Base-by-base conservation (phyloP, 805 yeast species). In the Zygoascus tannicola region DNA sequence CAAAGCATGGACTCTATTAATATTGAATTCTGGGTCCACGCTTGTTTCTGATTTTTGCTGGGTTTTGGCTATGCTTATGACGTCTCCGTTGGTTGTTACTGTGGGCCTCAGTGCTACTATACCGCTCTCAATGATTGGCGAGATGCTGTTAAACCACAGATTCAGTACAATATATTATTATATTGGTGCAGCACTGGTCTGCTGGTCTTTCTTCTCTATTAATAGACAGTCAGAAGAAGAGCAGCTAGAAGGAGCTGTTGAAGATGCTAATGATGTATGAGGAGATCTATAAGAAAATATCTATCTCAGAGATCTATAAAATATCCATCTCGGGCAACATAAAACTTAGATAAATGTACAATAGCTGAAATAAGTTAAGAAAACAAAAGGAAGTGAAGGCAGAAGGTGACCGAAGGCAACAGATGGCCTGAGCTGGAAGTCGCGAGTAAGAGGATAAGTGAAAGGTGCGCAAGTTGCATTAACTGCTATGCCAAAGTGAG, bases 81-180 rank as follows among this genome's bases (percentile, higher is more conserved):
- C 98, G 0, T 81, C 92, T 36, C 98, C 98, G 1, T 68, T 92
- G 51, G 88, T 95, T 0, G 97, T 90, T 2, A 92, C 98, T 0
- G 94, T 92, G 8, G 98, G 98, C 0, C 69, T 92, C 23, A 81
- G 95, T 18, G 76, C 88, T 47, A 90, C 97, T 0, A 92, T 92
- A 16, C 98, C 98, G 2, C 73, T 92, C 41, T 95, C 97, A 0
- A 84, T 92, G 85, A 61, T 86, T 26, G 95, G 96, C 23, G 98
- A 92, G 59, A 71, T 86, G 60, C 44, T 86, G 4, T 67, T 87
- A 51, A 81, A 84, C 57, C 76, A 75, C 28, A 78, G 81, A 50
- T 60, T 66, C 30, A 73, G 85, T 54, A 73, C 85, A 15, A 52
- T 70, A 34, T 57, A 77, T 44, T 92, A 92, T 58, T 63, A 81